These are phyloP conservation scores for Ashbya aceris DNA, from an alignment of 1,139 yeast genomes.

Conservation along the genomic window DNA sequence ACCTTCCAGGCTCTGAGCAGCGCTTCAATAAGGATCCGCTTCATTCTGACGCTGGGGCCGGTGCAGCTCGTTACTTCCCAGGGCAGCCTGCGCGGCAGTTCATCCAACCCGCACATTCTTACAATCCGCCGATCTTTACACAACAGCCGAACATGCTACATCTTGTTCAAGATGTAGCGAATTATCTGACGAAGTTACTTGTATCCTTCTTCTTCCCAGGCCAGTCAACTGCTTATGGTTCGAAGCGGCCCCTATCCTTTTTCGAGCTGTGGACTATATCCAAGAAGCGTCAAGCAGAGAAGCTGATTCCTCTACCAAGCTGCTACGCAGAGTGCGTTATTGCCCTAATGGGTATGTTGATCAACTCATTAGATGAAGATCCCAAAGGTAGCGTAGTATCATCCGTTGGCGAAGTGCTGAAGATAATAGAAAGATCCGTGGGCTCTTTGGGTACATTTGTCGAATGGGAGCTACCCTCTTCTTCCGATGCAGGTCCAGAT, in stretches of 20 bases:
- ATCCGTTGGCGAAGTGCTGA: conserved; percentile 48
- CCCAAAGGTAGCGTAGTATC: conserved; percentile 44
- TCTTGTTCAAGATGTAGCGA: conserved; percentile 11
- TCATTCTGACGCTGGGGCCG: conserved; percentile 7
- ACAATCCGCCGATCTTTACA: conserved; percentile 23
- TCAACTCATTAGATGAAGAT: conserved; percentile 59
- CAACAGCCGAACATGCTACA: conserved; percentile 19
- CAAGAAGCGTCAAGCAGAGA: conserved; percentile 38
- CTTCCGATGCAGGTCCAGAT: conserved; percentile 21
- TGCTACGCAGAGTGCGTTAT: conserved; percentile 60
- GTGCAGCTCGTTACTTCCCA: conserved; percentile 4
- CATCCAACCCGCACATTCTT: conserved; percentile 9
- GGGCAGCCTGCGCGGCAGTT: background rate
- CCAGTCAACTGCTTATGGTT: conserved; percentile 2
- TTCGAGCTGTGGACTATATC: conserved; percentile 26
- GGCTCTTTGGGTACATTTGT: conserved; percentile 42
- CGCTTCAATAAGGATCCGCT: conserved; percentile 19
- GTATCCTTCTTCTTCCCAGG: conserved; percentile 21
- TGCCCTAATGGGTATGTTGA: conserved; percentile 39
- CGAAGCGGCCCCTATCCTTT: conserved; percentile 11
- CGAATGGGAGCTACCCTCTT: conserved; percentile 22
- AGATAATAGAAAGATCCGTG: conserved; percentile 51
- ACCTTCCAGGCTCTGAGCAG: conserved; percentile 13
- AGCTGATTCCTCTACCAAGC: conserved; percentile 49
- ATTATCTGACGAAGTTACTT: conserved; percentile 9